These are phyloP conservation scores for Quillaja saponaria DNA, from an alignment of 306 rosid species.

Conservation along the genomic window DNA sequence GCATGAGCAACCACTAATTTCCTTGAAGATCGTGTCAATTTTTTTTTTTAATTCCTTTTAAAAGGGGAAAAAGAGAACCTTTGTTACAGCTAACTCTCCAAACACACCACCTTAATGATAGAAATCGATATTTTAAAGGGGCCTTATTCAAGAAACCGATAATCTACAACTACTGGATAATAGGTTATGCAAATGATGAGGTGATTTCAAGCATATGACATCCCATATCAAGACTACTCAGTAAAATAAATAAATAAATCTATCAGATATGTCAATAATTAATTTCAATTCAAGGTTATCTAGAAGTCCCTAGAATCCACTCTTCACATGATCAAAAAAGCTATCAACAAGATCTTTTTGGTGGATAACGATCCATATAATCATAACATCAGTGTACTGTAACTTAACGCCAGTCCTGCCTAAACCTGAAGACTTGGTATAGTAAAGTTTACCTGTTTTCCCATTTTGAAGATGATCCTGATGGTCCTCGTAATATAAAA, in stretches of 20 bases:
- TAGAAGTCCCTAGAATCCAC: slow-evolving; percentile 2
- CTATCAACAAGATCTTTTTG: not conserved
- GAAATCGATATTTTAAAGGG: not conserved
- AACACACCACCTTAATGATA: too few relatives aligned
- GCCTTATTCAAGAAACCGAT: not conserved
- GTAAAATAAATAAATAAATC: not conserved
- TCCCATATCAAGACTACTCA: not conserved
- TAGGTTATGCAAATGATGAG: not conserved
- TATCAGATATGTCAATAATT: not conserved
- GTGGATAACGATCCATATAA: slow-evolving; percentile 3
- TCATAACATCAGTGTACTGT: not conserved
- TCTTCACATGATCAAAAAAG: not conserved
- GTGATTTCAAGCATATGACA: not conserved
- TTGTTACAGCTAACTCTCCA: too few relatives aligned
- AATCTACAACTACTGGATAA: not conserved
- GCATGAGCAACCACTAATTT: slow-evolving; percentile 4
- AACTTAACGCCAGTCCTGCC: slow-evolving; percentile 9
- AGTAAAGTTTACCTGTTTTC: slow-evolving; percentile 45
- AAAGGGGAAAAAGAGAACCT: too few relatives aligned
- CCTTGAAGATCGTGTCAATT: not conserved
- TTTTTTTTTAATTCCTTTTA: too few relatives aligned
- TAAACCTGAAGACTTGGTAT: slow-evolving; percentile 3
- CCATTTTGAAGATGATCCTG: slow-evolving; percentile 29
- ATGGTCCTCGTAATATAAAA: slow-evolving; percentile 42
- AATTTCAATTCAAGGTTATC: not conserved